phyloP scores from a whole-genome alignment of 768 basidiomycete genomes.

The Mrakia blollopis region DNA sequence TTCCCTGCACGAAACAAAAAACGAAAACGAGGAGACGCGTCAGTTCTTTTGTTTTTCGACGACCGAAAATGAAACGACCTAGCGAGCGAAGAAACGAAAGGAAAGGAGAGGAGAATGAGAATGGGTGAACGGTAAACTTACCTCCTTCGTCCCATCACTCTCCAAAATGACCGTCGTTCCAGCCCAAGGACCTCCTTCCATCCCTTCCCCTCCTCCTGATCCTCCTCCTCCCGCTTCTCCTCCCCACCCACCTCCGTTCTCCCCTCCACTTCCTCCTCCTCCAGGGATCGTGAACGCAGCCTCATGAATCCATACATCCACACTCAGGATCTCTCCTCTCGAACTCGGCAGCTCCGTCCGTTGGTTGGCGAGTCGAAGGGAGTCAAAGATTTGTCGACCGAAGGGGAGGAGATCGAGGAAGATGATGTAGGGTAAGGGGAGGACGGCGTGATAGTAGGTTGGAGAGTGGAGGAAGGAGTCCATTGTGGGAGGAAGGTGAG shows the following conservation, averaged over 20 bases:
- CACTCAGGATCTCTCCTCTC: slow-evolving; percentile 39
- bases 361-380: slow-evolving; percentile 42
- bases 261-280: slow-evolving; percentile 23
- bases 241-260: too few relatives aligned
- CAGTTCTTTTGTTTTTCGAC: not conserved
- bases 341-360: slow-evolving; percentile 42
- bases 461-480: slow-evolving; percentile 43
- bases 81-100: not conserved
- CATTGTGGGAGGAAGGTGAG: slow-evolving; percentile 42
- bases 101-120: not conserved
- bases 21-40: too few relatives aligned
- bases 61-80: too few relatives aligned
- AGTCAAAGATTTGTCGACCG: slow-evolving; percentile 35
- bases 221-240: not conserved
- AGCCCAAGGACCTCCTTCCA: slow-evolving; percentile 37
- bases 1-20: slow-evolving; percentile 26
- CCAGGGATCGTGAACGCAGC: slow-evolving; percentile 38
- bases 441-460: slow-evolving; percentile 42
- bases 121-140: not conserved
- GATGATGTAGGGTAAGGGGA: slow-evolving; percentile 41
- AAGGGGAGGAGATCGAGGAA: slow-evolving; percentile 42
- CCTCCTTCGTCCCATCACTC: slow-evolving; percentile 45
- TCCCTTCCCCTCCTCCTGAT: not conserved
- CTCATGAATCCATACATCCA: slow-evolving; percentile 45
- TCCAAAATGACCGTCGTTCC: slow-evolving; percentile 44